Conservation (phyloP, 768 basidiomycete genomes). For the Asterophora lycoperdoides region DNA sequence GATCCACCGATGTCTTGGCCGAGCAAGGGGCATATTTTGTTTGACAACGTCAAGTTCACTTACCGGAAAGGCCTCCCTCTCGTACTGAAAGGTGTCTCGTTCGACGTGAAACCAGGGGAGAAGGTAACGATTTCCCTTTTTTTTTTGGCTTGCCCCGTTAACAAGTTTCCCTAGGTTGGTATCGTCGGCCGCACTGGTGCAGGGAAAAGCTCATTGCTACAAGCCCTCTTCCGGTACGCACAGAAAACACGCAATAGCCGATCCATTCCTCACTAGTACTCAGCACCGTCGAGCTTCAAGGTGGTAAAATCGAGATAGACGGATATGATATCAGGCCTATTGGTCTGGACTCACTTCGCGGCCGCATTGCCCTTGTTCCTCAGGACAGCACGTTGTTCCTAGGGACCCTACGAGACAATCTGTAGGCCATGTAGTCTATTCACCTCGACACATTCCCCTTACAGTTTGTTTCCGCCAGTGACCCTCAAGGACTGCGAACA, state of each 20-base stretch:
- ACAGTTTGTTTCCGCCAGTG: conserved; percentile 30
- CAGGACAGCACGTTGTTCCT: conserved; percentile 55
- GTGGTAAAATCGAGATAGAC: conserved; percentile 57
- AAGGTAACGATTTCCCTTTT: conserved; percentile 39
- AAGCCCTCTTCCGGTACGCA: conserved; percentile 49
- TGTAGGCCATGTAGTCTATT: conserved; percentile 21
- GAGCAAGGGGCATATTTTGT: conserved; percentile 46
- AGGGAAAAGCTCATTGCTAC: conserved; percentile 55
- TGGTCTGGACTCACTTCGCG: conserved; percentile 50
- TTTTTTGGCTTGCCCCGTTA: not conserved
- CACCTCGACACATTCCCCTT: not conserved
- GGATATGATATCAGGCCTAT: conserved; percentile 46
- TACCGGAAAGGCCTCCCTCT: conserved; percentile 64
- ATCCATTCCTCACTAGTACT: not conserved
- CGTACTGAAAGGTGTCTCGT: conserved; percentile 56
- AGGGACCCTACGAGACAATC: conserved; percentile 40
- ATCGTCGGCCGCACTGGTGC: conserved; percentile 48
- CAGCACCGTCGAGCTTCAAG: conserved; percentile 56
- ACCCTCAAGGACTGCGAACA: conserved; percentile 47
- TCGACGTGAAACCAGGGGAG: conserved; percentile 55
- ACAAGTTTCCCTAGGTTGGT: conserved; percentile 29
- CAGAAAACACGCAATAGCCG: not conserved
- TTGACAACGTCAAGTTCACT: conserved; percentile 46
- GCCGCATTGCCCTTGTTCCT: conserved; percentile 61
- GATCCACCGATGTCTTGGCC: conserved; percentile 51